phyloP scores from a whole-genome alignment of 2,329 filamentous ascomycete genomes.

The Ambrosiella xylebori region DNA sequence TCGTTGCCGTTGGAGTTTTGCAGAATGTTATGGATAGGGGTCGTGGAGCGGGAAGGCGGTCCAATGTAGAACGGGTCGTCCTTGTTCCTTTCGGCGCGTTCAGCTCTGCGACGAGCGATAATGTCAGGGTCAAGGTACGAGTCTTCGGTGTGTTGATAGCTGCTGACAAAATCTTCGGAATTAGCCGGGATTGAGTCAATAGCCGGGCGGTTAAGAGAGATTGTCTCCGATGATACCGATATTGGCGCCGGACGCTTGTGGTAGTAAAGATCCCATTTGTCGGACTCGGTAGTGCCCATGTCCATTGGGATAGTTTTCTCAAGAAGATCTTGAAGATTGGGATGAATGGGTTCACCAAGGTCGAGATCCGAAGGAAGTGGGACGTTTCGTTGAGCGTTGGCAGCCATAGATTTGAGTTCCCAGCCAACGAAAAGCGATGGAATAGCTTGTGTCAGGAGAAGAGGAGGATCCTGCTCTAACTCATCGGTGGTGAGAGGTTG shows the following conservation, averaged over 20 bases:
- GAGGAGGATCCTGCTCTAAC: slow-evolving; percentile 48
- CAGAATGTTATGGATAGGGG: slow-evolving; percentile 63
- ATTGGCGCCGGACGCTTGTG: slow-evolving; percentile 36
- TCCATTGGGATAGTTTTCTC: slow-evolving; percentile 35
- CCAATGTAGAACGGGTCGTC: slow-evolving; percentile 94
- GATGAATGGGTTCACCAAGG: slow-evolving; percentile 67
- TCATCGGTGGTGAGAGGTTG: slow-evolving; percentile 42
- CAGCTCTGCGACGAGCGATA: slow-evolving; percentile 53
- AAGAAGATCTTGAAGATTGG: slow-evolving; percentile 51
- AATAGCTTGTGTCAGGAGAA: slow-evolving; percentile 78
- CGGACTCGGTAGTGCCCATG: slow-evolving; percentile 35
- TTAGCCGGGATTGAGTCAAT: slow-evolving; percentile 31
- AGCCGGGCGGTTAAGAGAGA: slow-evolving; percentile 30
- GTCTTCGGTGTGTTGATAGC: slow-evolving; percentile 45
- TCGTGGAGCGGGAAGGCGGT: slow-evolving; percentile 38
- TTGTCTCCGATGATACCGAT: slow-evolving; percentile 30
- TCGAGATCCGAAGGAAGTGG: slow-evolving; percentile 60
- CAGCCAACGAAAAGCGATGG: slow-evolving; percentile 72
- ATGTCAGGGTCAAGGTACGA: slow-evolving; percentile 57
- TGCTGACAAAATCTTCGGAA: slow-evolving; percentile 28
- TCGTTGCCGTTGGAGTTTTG: slow-evolving; percentile 56
- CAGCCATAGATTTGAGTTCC: slow-evolving; percentile 82
- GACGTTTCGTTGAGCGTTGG: slow-evolving; percentile 69
- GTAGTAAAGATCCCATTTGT: slow-evolving; percentile 53
- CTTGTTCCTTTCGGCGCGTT: slow-evolving; percentile 64